Evolutionary conservation across 1,284 basidiomycete species (phyloP).

Genomic region (Schizophyllum amplum): DNA sequence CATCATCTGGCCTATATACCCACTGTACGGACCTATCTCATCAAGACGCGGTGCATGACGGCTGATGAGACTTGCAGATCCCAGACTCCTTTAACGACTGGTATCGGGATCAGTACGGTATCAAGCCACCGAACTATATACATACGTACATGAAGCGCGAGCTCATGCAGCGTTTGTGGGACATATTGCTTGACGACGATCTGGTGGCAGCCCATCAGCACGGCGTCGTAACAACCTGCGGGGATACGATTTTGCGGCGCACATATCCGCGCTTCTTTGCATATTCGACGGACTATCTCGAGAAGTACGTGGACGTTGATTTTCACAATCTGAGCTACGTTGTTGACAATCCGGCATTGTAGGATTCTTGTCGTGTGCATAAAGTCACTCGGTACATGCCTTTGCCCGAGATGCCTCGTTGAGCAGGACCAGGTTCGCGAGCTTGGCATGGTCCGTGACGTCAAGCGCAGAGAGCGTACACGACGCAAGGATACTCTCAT

Average conservation of each 20-base stretch:
- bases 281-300: constrained; percentile 8
- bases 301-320: constrained; percentile 4
- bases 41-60: background rate
- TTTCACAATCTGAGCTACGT: background rate
- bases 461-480: background rate
- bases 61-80: background rate
- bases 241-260: constrained; percentile 1
- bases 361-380: constrained; percentile 3
- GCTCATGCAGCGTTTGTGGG: constrained; percentile 5
- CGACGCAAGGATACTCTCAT: background rate
- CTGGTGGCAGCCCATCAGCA: constrained; percentile 4
- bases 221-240: constrained; percentile 3
- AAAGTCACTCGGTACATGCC: background rate
- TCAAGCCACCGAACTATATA: background rate
- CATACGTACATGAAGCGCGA: background rate
- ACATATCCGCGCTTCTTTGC: constrained; percentile 7
- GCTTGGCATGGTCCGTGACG: background rate
- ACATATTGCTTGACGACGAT: background rate
- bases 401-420: constrained; percentile 5
- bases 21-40: constrained; percentile 13
- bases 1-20: constrained; percentile 29
- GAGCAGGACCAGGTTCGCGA: background rate
- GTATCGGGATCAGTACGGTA: background rate
- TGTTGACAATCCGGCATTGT: background rate
- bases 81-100: background rate